These are phyloP conservation scores for Globisporangium recalcitrans DNA, from an alignment of 352 stramenopile species.

Conservation along the genomic window DNA sequence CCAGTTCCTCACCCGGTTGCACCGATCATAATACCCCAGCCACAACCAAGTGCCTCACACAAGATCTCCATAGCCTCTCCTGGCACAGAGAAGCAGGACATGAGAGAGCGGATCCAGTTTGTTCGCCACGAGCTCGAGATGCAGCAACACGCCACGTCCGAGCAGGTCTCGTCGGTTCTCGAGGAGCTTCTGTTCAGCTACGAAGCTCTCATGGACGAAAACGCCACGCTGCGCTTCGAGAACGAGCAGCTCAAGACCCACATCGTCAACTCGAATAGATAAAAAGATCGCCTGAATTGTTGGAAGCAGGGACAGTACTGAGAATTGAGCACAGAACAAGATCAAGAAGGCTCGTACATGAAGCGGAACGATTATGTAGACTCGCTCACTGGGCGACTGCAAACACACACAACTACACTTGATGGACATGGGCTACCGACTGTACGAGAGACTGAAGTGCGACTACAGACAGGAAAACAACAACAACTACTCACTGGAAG, in stretches of 20 bases:
- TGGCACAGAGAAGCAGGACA: neutral
- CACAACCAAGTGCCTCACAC: neutral
- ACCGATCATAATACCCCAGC: neutral
- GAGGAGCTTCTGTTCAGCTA: slow-evolving; percentile 34
- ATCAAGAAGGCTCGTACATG: too few relatives aligned
- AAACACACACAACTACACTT: neutral
- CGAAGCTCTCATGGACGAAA: slow-evolving; percentile 35
- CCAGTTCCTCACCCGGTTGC: neutral
- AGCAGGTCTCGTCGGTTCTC: slow-evolving; percentile 32
- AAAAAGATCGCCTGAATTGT: too few relatives aligned
- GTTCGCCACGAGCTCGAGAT: slow-evolving; percentile 35
- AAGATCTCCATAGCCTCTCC: neutral
- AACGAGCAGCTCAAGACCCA: slow-evolving; percentile 41
- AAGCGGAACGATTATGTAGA: neutral
- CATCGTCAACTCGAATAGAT: slow-evolving; percentile 15
- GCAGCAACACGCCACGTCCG: slow-evolving; percentile 28
- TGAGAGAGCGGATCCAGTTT: slow-evolving; percentile 31
- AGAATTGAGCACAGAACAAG: too few relatives aligned
- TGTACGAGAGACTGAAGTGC: neutral
- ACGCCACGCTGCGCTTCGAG: slow-evolving; percentile 27
- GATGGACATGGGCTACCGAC: neutral
- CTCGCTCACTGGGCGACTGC: neutral
- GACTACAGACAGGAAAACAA: too few relatives aligned
- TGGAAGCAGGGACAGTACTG: too few relatives aligned
- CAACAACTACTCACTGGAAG: neutral